Evolutionary conservation across 2,329 filamentous ascomycete genomes (phyloP).

Genomic region (Xylaria sp.): DNA sequence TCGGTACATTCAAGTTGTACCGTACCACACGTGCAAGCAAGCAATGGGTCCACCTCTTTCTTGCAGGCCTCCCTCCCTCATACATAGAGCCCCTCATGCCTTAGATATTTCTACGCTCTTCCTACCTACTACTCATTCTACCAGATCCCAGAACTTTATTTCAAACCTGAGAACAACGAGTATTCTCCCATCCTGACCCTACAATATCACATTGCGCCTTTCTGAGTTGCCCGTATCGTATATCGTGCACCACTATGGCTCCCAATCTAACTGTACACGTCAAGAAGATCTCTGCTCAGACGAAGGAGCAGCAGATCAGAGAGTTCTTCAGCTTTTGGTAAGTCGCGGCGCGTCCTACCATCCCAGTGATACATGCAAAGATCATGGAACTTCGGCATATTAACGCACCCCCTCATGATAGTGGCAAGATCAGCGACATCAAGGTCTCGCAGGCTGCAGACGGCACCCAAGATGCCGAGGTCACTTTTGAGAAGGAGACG

Average conservation of each 20-base stretch:
- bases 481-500: constrained; percentile 96
- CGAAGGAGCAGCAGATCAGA: constrained; percentile 88
- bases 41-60: neutral
- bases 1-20: neutral
- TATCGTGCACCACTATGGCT: constrained; percentile 59
- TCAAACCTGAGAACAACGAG: neutral
- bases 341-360: constrained; percentile 45
- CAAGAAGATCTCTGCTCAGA: constrained; percentile 85
- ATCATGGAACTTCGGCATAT: neutral
- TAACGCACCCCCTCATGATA: constrained; percentile 51
- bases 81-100: neutral
- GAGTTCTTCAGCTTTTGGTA: constrained; percentile 99
- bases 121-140: neutral
- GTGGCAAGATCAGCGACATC: constrained; percentile 90
- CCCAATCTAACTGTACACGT: constrained; percentile 79
- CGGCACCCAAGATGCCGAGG: constrained; percentile 83
- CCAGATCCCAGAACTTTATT: neutral
- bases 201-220: neutral
- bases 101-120: neutral
- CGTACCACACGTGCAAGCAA: neutral
- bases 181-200: neutral
- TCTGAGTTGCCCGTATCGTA: neutral
- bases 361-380: neutral
- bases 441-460: constrained; percentile 74
- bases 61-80: constrained; percentile 11